Conservation (phyloP, 768 basidiomycete species). For the Phylloporus arenicola region DNA sequence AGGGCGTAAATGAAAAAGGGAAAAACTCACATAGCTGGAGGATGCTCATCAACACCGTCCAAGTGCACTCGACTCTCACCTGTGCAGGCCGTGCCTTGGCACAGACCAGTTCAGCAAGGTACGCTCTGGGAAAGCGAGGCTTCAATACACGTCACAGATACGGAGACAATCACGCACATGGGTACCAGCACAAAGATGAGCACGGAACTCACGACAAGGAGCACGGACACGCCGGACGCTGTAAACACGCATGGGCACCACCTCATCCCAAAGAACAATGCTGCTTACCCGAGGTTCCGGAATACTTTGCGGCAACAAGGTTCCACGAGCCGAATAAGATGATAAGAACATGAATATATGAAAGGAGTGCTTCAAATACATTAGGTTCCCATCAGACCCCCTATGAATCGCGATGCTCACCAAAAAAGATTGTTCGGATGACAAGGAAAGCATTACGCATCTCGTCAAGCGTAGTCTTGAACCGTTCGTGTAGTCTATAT, state of each 20-base stretch:
- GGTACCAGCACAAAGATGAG: conserved; percentile 27
- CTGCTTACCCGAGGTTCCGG: conserved; percentile 35
- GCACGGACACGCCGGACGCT: conserved; percentile 46
- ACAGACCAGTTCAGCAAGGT: conserved; percentile 34
- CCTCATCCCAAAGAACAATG: background rate
- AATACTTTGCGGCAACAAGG: conserved; percentile 34
- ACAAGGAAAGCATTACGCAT: conserved; percentile 53
- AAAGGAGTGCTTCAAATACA: conserved; percentile 32
- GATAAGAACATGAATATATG: conserved; percentile 46
- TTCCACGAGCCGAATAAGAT: conserved; percentile 59
- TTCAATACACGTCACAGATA: background rate
- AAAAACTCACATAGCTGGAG: conserved; percentile 47
- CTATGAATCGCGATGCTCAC: conserved; percentile 33
- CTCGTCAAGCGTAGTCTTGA: conserved; percentile 7
- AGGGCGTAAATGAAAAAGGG: background rate
- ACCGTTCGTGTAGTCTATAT: conserved; percentile 8
- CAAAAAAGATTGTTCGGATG: conserved; percentile 51
- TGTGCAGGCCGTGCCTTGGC: conserved; percentile 36
- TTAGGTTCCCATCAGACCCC: background rate
- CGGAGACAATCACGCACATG: conserved; percentile 22
- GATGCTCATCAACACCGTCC: conserved; percentile 45
- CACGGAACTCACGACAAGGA: conserved; percentile 46
- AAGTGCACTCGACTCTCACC: conserved; percentile 50
- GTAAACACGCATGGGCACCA: background rate
- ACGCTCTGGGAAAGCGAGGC: conserved; percentile 16